phyloP scores from a whole-genome alignment of 768 basidiomycete species.

The Cubamyces lactineus region DNA sequence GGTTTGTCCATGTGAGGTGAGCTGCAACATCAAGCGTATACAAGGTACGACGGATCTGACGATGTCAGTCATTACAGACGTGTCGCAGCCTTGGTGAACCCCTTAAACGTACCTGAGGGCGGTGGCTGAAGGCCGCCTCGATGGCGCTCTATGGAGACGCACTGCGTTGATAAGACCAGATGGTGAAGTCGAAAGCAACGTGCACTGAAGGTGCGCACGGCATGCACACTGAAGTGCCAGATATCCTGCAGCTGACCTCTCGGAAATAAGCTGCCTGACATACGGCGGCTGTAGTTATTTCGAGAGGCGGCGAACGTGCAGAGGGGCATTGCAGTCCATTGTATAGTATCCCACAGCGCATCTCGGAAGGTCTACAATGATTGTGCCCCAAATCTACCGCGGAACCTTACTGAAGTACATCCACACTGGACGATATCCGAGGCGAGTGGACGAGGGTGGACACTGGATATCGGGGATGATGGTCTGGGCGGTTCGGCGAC shows the following conservation, averaged over 20 bases:
- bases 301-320: background rate
- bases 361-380: background rate
- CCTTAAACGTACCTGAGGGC: background rate
- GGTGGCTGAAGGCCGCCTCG: background rate
- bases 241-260: background rate
- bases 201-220: background rate
- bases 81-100: background rate
- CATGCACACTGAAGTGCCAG: background rate
- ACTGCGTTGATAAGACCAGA: background rate
- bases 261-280: background rate
- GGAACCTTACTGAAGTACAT: background rate
- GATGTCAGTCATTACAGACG: background rate
- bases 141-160: background rate
- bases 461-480: background rate
- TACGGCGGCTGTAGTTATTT: background rate
- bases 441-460: slow-evolving; percentile 2
- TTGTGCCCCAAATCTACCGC: slow-evolving; percentile 3
- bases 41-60: background rate
- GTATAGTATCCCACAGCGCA: background rate
- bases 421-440: background rate
- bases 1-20: background rate
- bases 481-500: slow-evolving; percentile 2
- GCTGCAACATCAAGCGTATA: background rate
- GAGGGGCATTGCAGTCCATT: background rate
- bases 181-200: background rate